Percentiles rank a stretch among this genome's conserved stretches.
phyloP scores from a whole-genome alignment of 2,329 filamentous ascomycete genomes.

The Leptographium lundbergii region DNA sequence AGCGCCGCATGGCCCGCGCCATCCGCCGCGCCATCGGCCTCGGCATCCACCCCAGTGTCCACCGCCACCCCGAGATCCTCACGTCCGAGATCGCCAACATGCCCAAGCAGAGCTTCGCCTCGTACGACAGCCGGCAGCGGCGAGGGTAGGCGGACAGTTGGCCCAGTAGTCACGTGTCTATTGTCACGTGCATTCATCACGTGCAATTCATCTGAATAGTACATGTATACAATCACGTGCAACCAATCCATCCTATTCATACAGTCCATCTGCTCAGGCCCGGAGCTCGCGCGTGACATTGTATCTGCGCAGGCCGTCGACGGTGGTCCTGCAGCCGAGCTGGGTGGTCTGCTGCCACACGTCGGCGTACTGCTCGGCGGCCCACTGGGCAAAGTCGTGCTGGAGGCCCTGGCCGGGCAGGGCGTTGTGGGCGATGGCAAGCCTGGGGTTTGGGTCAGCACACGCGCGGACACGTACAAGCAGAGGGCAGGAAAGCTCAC shows the following conservation, averaged over 20 bases:
- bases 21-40: conserved; percentile 79
- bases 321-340: conserved; percentile 32
- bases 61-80: conserved; percentile 76
- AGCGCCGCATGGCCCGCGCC: conserved; percentile 86
- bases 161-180: too few species aligned
- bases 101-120: neutral
- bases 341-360: conserved; percentile 55
- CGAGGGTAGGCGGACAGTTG: neutral
- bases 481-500: conserved; percentile 38
- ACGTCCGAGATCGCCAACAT: conserved; percentile 22
- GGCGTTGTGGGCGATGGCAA: conserved; percentile 66
- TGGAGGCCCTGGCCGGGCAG: conserved; percentile 54
- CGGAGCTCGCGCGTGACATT: conserved; percentile 29
- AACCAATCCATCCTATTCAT: neutral
- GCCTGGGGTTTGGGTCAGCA: conserved; percentile 35
- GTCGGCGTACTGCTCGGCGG: conserved; percentile 50
- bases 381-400: conserved; percentile 61
- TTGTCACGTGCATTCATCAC: too few species aligned
- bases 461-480: neutral
- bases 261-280: conserved; percentile 2
- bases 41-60: conserved; percentile 83
- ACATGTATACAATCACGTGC: too few species aligned
- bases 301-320: conserved; percentile 34
- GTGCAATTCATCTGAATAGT: too few species aligned
- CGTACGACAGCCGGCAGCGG: neutral